Evolutionary conservation across 1,284 basidiomycete species (phyloP).

Genomic region (Puccinia triticina): DNA sequence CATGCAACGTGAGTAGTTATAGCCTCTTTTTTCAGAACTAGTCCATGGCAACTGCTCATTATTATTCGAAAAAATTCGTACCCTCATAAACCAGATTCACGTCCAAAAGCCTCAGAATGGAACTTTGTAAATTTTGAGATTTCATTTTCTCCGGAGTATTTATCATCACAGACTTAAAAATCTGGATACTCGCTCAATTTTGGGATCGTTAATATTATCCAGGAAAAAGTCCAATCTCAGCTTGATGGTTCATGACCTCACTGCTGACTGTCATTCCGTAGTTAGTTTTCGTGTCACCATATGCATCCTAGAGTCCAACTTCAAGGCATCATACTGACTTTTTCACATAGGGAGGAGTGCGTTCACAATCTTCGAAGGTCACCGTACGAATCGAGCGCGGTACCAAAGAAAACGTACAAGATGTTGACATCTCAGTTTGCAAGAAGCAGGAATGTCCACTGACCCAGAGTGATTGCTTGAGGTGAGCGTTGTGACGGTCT

Average conservation of each 20-base stretch:
- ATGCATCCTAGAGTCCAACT: no score
- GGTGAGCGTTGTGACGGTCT: background rate
- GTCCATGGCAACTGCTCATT: no score
- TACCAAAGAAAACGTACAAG: background rate
- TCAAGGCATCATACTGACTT: background rate
- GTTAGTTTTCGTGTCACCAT: background rate
- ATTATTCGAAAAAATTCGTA: background rate
- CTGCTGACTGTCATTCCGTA: background rate
- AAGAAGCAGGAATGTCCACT: background rate
- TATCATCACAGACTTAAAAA: background rate
- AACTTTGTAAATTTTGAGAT: background rate
- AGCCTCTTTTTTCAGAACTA: no score
- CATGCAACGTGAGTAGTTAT: background rate
- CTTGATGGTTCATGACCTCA: conserved; percentile 10
- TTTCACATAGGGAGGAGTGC: background rate
- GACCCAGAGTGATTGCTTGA: conserved; percentile 9
- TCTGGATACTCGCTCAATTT: background rate
- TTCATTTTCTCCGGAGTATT: no score
- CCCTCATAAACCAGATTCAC: background rate
- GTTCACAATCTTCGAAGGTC: background rate
- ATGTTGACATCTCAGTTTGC: background rate
- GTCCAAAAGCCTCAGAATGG: background rate
- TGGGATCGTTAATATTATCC: background rate
- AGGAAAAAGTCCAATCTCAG: background rate
- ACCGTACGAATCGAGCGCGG: background rate